These are phyloP conservation scores for Gastrodia elata DNA, from an alignment of 106 monocot genomes.

Conservation along the genomic window DNA sequence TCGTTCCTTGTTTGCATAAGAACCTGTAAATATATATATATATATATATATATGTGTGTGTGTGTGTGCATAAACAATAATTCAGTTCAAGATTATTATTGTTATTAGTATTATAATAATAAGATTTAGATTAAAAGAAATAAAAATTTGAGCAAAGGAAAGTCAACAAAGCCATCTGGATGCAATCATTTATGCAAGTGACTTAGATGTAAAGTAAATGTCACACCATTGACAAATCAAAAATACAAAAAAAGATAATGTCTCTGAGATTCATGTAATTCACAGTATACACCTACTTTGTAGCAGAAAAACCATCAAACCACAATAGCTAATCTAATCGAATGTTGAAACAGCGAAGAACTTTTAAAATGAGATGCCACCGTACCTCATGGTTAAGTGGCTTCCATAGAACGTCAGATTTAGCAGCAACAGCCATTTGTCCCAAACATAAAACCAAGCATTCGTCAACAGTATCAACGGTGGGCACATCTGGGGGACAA, in stretches of 20 bases:
- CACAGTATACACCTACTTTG: background rate
- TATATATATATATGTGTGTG: no score
- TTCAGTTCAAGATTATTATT: background rate
- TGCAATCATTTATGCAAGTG: no score
- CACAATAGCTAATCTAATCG: background rate
- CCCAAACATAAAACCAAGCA: conserved; percentile 76
- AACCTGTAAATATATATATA: no score
- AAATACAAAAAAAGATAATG: background rate
- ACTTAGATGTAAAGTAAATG: background rate
- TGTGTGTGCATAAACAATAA: conserved; percentile 2
- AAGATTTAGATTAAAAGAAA: no score
- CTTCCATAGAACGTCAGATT: conserved; percentile 91
- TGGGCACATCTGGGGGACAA: conserved; percentile 21
- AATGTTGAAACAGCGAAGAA: background rate
- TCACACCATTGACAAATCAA: background rate
- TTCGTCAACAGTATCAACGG: conserved; percentile 72
- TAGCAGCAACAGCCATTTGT: conserved; percentile 86
- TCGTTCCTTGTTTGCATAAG: conserved; percentile 89
- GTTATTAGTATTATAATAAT: no score
- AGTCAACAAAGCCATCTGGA: no score
- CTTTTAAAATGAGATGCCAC: background rate
- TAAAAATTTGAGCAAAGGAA: no score
- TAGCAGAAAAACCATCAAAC: background rate
- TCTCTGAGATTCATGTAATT: background rate
- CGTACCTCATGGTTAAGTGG: conserved; percentile 90